Conservation (phyloP, 75 land plant species). For the Sequoia sempervirens region DNA sequence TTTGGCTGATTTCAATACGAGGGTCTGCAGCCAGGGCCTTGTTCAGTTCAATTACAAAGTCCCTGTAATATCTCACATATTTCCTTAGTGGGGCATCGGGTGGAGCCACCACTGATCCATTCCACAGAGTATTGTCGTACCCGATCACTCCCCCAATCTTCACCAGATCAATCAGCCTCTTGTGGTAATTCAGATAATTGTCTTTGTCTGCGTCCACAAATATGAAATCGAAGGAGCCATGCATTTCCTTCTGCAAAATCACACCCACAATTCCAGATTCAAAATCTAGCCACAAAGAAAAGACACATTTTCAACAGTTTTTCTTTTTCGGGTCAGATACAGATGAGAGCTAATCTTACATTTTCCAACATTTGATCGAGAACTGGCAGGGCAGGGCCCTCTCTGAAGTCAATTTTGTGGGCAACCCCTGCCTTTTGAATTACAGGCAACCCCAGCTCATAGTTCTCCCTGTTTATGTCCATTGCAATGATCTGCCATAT, state of each 20-base stretch:
- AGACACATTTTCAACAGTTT: not conserved
- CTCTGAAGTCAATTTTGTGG: conserved; percentile 76
- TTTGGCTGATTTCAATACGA: conserved; percentile 58
- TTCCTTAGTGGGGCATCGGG: conserved; percentile 49
- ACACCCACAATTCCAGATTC: conserved; percentile 18
- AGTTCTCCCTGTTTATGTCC: conserved; percentile 60
- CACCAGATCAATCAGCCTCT: conserved; percentile 56
- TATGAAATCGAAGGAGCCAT: conserved; percentile 53
- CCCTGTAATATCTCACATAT: conserved; percentile 62
- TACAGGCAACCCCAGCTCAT: conserved; percentile 60
- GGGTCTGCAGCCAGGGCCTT: conserved; percentile 63
- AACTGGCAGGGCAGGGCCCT: conserved; percentile 55
- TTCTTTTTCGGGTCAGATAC: not conserved
- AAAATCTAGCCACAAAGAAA: not conserved
- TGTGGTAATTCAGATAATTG: conserved; percentile 76
- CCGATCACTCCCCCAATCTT: conserved; percentile 81
- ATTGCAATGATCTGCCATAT: conserved; percentile 58
- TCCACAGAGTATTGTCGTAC: conserved; percentile 81
- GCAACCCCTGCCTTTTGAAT: conserved; percentile 67
- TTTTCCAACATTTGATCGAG: conserved; percentile 39
- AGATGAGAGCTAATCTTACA: conserved; percentile 5
- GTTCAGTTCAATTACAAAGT: conserved; percentile 62
- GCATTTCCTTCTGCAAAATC: conserved; percentile 27
- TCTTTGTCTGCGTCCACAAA: conserved; percentile 78
- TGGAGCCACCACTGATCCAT: conserved; percentile 65